phyloP scores from a whole-genome alignment of 345 rosid genomes.

The Melastoma malabathricum region DNA sequence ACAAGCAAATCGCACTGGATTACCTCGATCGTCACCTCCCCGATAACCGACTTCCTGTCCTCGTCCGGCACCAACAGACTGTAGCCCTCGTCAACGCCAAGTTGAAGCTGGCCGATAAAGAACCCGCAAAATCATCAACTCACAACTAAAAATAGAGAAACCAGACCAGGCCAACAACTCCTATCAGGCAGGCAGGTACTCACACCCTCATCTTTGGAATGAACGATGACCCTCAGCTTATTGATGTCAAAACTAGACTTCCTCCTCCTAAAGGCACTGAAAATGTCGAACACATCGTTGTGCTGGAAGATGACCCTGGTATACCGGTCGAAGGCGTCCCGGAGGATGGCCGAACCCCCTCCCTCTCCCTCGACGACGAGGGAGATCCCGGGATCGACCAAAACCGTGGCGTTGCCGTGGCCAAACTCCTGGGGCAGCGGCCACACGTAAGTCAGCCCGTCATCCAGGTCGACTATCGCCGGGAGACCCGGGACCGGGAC shows the following conservation, averaged over 20 bases:
- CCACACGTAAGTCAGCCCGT: constrained; percentile 49
- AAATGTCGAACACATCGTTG: constrained; percentile 12
- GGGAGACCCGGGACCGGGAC: constrained; percentile 4
- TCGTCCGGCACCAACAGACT: constrained; percentile 32
- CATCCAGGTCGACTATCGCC: constrained; percentile 12
- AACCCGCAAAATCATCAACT: neutral
- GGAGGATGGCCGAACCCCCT: constrained; percentile 34
- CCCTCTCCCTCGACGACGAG: constrained; percentile 41
- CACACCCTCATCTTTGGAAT: constrained; percentile 53
- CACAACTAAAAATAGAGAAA: neutral
- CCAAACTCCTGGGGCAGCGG: constrained; percentile 59
- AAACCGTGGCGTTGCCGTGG: constrained; percentile 42
- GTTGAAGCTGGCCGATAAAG: constrained; percentile 34
- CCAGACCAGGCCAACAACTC: neutral
- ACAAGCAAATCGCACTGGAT: neutral
- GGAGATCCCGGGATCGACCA: constrained; percentile 48
- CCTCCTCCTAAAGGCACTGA: constrained; percentile 15
- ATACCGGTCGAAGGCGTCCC: constrained; percentile 63
- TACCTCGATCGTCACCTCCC: constrained; percentile 71
- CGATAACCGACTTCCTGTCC: constrained; percentile 32
- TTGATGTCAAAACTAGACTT: constrained; percentile 42
- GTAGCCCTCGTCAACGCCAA: constrained; percentile 56
- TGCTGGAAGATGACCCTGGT: constrained; percentile 51
- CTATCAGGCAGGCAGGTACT: neutral
- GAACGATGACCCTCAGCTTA: constrained; percentile 43